A percentile compares a stretch with the other conserved stretches of the same genome.
phyloP scores from a whole-genome alignment of 2,329 filamentous ascomycete genomes.

The Ceratocystis lukuohia region DNA sequence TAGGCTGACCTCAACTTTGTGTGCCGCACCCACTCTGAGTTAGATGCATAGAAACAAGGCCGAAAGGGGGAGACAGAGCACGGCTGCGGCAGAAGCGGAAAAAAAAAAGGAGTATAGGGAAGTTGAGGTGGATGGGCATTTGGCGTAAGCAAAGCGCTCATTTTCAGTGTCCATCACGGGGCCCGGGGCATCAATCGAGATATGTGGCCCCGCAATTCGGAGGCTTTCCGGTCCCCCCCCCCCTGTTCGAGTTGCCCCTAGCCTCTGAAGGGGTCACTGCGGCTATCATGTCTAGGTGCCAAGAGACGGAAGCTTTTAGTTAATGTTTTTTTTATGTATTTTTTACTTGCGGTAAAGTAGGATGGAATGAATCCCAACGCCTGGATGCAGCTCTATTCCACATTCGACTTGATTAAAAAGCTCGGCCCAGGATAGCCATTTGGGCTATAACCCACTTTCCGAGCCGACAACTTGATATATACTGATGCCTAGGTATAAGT shows the following conservation, averaged over 20 bases:
- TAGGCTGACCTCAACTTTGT: too few relatives aligned
- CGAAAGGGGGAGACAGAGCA: background rate
- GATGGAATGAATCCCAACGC: background rate
- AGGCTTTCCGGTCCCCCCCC: background rate
- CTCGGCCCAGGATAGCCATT: background rate
- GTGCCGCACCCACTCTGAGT: too few relatives aligned
- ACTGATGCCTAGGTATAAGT: background rate
- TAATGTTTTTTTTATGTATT: background rate
- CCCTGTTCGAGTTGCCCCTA: background rate
- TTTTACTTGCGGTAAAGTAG: background rate
- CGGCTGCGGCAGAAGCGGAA: background rate
- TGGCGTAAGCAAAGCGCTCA: background rate
- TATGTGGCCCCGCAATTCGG: background rate
- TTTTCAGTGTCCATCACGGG: too few relatives aligned
- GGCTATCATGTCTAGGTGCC: background rate
- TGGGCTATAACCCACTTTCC: background rate
- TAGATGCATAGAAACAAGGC: too few relatives aligned
- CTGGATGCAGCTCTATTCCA: background rate
- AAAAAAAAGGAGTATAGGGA: background rate
- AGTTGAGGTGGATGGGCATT: background rate
- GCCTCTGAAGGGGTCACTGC: background rate
- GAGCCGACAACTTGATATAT: background rate
- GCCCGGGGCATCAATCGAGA: background rate
- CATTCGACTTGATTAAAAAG: too few relatives aligned
- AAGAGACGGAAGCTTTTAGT: background rate